These are phyloP conservation scores for Solanum ahanhuiri DNA, from an alignment of 257 asterid species.

Conservation along the genomic window DNA sequence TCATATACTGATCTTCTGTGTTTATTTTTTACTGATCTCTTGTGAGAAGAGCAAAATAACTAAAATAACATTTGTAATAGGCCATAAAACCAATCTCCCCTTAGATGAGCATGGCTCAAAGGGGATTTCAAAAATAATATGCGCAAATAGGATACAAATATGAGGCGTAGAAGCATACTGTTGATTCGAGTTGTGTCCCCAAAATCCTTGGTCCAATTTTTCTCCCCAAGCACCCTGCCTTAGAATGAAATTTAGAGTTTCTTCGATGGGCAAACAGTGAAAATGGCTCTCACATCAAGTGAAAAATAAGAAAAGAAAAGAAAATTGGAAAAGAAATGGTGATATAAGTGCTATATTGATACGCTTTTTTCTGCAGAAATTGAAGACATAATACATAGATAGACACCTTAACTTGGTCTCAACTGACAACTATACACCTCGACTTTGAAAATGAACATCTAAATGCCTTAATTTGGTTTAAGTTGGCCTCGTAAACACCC, in stretches of 20 bases:
- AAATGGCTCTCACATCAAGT: background rate
- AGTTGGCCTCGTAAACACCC: background rate
- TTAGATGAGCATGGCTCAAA: background rate
- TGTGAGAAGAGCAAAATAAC: background rate
- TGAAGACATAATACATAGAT: background rate
- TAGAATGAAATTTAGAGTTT: background rate
- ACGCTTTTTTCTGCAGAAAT: background rate
- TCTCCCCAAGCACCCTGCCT: conserved; percentile 61
- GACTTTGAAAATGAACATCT: background rate
- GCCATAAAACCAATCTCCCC: background rate
- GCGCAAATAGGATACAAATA: background rate
- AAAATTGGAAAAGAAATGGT: background rate
- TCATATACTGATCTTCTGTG: background rate
- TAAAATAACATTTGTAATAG: background rate
- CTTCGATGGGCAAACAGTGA: background rate
- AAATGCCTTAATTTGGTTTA: background rate
- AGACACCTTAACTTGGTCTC: background rate
- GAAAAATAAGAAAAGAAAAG: background rate
- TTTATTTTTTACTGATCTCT: background rate
- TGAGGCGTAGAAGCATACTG: conserved; percentile 17
- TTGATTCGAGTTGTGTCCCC: conserved; percentile 46
- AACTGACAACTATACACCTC: background rate
- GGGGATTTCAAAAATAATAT: background rate
- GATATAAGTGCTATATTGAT: background rate
- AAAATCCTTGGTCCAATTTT: conserved; percentile 57